Evolutionary conservation across 208 protist genomes (phyloP).

Genomic region (Herpetomonas tarakana): DNA sequence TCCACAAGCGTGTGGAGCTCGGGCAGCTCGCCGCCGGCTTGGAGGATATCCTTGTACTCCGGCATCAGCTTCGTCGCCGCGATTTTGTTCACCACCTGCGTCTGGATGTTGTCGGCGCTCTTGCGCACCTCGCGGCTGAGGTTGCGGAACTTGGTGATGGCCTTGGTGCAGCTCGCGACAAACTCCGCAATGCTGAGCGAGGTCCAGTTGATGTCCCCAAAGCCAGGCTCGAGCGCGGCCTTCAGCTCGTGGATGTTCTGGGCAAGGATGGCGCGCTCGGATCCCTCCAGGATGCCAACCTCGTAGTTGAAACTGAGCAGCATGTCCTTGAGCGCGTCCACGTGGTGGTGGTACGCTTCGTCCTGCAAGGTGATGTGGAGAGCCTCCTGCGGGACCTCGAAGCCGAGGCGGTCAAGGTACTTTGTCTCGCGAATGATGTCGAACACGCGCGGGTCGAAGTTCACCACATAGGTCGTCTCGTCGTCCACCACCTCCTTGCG

Average conservation of each 20-base stretch:
- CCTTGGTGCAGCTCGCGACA: constrained; percentile 87
- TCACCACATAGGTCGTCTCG: constrained; percentile 85
- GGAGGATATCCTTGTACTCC: constrained; percentile 69
- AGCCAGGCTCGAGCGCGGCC: constrained; percentile 89
- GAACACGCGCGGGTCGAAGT: constrained; percentile 93
- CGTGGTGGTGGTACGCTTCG: constrained; percentile 95
- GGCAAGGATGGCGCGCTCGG: constrained; percentile 91
- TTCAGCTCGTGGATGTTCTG: constrained; percentile 90
- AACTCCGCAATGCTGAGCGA: constrained; percentile 97
- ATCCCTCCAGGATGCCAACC: constrained; percentile 77
- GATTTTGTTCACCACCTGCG: constrained; percentile 91
- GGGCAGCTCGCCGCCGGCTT: constrained; percentile 83
- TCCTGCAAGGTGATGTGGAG: constrained; percentile 98
- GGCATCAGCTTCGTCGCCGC: constrained; percentile 80
- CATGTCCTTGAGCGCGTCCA: constrained; percentile 95
- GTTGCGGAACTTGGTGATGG: constrained; percentile 96
- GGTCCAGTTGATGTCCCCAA: constrained; percentile 98
- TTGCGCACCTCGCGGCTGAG: constrained; percentile 95
- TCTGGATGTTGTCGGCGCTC: constrained; percentile 92
- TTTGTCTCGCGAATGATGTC: constrained; percentile 97
- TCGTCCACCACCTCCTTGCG: constrained; percentile 33
- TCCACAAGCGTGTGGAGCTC: constrained; percentile 93
- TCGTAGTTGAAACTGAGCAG: constrained; percentile 89
- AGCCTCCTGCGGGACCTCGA: constrained; percentile 94
- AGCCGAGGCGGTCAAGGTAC: constrained; percentile 97